Percentiles rank a stretch among this genome's conserved stretches.
Evolutionary conservation across 768 basidiomycete genomes (phyloP).

Genomic region (Agrocybe praecox): DNA sequence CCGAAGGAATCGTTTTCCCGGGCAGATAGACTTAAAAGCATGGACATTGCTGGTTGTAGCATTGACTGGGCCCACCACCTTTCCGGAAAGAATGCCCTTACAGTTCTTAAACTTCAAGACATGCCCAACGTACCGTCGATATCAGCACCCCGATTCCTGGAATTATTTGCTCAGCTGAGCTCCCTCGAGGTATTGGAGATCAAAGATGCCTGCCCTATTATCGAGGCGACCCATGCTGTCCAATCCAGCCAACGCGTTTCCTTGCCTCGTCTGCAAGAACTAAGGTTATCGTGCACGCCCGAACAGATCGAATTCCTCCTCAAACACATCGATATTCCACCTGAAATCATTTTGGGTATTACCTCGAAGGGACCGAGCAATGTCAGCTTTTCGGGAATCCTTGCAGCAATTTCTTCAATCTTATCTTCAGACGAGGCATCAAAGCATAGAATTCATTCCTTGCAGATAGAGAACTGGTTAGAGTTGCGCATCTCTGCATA

Average conservation of each 20-base stretch:
- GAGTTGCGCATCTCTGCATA: no score
- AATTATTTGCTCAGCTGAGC: not conserved
- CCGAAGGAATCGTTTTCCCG: not conserved
- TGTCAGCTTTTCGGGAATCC: not conserved
- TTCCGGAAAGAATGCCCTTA: not conserved
- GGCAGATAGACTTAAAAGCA: not conserved
- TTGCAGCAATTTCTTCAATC: not conserved
- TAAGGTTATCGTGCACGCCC: not conserved
- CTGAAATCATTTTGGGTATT: not conserved
- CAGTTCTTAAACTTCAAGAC: not conserved
- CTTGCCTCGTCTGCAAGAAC: not conserved
- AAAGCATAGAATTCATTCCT: no score
- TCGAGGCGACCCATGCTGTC: not conserved
- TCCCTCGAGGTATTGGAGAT: constrained; percentile 1
- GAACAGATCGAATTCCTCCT: not conserved
- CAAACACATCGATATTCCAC: not conserved
- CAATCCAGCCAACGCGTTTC: not conserved
- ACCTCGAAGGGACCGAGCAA: not conserved
- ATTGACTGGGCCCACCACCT: constrained; percentile 5
- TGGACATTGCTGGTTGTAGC: not conserved
- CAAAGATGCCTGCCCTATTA: not conserved
- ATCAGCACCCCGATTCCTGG: constrained; percentile 1
- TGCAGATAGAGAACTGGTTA: no score
- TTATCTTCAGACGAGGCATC: not conserved
- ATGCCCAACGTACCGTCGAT: not conserved